Percentiles rank a stretch among this genome's conserved stretches.
phyloP scores from a whole-genome alignment of 2,329 filamentous ascomycete species.

The Fusarium sp. region DNA sequence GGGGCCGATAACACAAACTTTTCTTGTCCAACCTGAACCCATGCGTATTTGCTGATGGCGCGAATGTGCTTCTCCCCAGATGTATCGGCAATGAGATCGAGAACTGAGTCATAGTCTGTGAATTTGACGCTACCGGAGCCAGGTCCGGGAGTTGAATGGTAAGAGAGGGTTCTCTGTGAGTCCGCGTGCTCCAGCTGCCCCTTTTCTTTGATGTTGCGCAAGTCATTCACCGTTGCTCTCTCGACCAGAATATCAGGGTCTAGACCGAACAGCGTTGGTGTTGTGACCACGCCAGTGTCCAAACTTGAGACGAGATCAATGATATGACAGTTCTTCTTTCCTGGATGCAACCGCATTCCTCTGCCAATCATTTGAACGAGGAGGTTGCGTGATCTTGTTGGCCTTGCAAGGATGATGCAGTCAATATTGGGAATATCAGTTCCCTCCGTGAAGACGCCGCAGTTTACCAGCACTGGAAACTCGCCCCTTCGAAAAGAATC shows the following conservation, averaged over 20 bases:
- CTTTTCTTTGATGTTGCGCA: constrained; percentile 65
- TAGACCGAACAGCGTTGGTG: constrained; percentile 91
- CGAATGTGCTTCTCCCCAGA: constrained; percentile 83
- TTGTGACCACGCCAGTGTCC: constrained; percentile 85
- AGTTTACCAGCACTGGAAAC: constrained; percentile 92
- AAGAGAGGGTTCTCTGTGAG: constrained; percentile 26
- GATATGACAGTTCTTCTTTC: constrained; percentile 89
- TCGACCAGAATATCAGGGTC: constrained; percentile 83
- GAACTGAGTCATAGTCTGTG: constrained; percentile 91
- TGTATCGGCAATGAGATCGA: constrained; percentile 87
- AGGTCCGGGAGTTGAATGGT: constrained; percentile 20
- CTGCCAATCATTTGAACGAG: constrained; percentile 98
- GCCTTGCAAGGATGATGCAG: constrained; percentile 87
- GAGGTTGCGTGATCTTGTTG: constrained; percentile 91
- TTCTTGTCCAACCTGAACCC: constrained; percentile 80
- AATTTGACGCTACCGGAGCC: constrained; percentile 71
- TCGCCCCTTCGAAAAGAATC: constrained; percentile 79
- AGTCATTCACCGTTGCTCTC: constrained; percentile 69
- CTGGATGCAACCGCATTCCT: constrained; percentile 84
- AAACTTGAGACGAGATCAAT: constrained; percentile 95
- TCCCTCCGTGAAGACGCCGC: constrained; percentile 95
- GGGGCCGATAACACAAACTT: constrained; percentile 77
- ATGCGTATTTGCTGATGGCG: constrained; percentile 77
- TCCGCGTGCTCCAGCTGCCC: constrained; percentile 56
- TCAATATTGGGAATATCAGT: constrained; percentile 98